Evolutionary conservation across 345 rosid species (phyloP), one percentile per base, ranked within the genome.

Genomic region (Brassica juncea): DNA sequence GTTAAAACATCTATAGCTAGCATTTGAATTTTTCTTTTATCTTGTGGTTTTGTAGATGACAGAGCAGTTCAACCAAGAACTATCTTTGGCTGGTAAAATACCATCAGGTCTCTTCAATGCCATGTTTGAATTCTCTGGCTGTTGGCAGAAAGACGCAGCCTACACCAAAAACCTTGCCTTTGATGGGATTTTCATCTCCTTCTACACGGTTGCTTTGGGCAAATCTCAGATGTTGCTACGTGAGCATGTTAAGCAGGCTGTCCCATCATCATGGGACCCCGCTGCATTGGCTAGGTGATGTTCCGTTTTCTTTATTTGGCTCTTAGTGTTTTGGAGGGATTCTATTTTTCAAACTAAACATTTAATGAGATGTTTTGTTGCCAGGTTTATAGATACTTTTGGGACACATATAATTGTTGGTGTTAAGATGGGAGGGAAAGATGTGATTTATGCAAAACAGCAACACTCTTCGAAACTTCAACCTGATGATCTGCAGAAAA

Each of bases 351-450:
- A 31, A 21, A 62, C 58, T 74, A 28, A 70, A 49, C 42, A 23
- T 4, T 7, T 66, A 6, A 0, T 35, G 30, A 57, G n/a, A n/a
- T 68, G n/a, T 54, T 61, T 32, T 57, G 19, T 73, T 86, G 73
- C 64, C 86, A 94, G 97, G 85, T 94, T 94, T 82, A 89, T 94
- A 68, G 90, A 94, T 77, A 84, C 44, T 12, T 94, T 81, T 82
- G 98, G 98, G 32, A 94, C 98, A 4, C 98, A 94, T 87, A 83
- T 94, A 63, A 85, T 92, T 72, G 92, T 89, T 83, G 91, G 97
- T 71, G 86, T 94, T 66, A 92, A 92, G 86, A 92, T 92, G 97
- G 98, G 98, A 77, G 98, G 97, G 66, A 92, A 92, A 86, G 97
- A 92, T 83, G 99, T 94, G 44, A 84, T 94, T 78, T 91, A 87